Base-by-base conservation (phyloP, 371 early-diverging fungal species). In the Dichotomocladium elegans region DNA sequence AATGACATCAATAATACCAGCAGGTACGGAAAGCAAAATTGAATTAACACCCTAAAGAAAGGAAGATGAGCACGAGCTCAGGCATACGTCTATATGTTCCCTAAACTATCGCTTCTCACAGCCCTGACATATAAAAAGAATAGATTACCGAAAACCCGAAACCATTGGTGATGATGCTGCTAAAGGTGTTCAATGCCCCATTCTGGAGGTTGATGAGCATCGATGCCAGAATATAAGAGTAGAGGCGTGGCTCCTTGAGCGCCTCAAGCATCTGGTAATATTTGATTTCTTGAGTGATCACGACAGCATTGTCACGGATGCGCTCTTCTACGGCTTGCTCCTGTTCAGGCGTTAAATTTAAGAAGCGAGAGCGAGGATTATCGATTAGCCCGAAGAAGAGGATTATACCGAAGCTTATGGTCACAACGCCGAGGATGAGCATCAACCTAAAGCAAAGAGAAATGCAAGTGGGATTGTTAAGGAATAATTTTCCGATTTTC, bases 91-190 rank as follows among this genome's bases (percentile, higher is more conserved):
- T 5, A 46, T 0, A 46, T 10, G 6, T n/a, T 5, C 2, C 5
- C 6, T 46, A 6, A 3, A 15, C 14, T 30, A 45, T 8, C n/a
- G 0, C 27, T 10, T 17, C 27, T n/a, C 11, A 19, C 22, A 14
- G 35, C 49, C n/a, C n/a, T n/a, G n/a, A n/a, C n/a, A 41, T 9
- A 21, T 7, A 41, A 41, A 41, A 41, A 41, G 41, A 5, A 33
- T 33, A 33, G 33, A 46, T 55, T 72, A 72, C 74, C 8, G 53
- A 48, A 45, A 70, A 74, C 19, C 74, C 74, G 41, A 74, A 63
- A 19, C 71, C 66, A 11, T 52, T 31, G 24, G 68, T 74, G 41
- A 74, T 74, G 17, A 68, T 37, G 30, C 63, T 41, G 47, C 61
- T 68, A 27, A 68, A 74, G 2, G 56, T 68, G 31, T 45, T 58